Base-by-base conservation (phyloP, 2,329 filamentous ascomycete species). In the Cytospora schulzeri region DNA sequence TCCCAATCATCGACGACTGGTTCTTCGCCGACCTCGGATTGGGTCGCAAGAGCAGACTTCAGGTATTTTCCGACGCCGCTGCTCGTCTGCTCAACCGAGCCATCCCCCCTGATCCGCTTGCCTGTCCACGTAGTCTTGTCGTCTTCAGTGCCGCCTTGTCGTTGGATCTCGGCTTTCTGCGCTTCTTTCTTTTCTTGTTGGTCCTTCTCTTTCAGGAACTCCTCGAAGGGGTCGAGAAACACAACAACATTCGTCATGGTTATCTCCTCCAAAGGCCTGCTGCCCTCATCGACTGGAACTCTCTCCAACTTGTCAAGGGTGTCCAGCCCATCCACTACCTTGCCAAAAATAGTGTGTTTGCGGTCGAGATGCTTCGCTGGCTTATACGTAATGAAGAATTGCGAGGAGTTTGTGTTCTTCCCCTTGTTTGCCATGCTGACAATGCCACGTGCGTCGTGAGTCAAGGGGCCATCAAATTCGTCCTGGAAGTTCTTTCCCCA, bases 391-490 rank as follows among this genome's bases (percentile, higher is more conserved):
- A 99, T 91, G 81, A 98, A 99, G 74, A 89, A 99, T 76, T 99
- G 95, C 70, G 88, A 92, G 11, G 91, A 95, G 77, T 99, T 99
- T 26, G 94, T 98, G 73, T 97, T 94, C 74, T 97, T 97, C 65
- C 95, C 95, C 75, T 99, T 99, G 77, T 99, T 99, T 50, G 95
- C 95, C 95, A 99, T 99, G 70, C 90, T 93, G 29, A 96, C 74
- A 0, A 93, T 85, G 15, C 95, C 95, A 31, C 93, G 83, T 0
- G 83, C 79, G 72, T 92, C 90, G 72, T 99, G 95, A n/a, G 89
- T 90, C 50, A 93, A 77, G 0, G 94, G 92, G 0, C 93, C 93
- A 19, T 97, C 93, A 68, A 98, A 90, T 74, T 99, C 95, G 75
- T 99, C 95, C 60, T 90, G 84, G 72, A 99, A 99, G 67, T 93